Base-by-base conservation (phyloP, 148 eudicot species). In the Bassia scoparia region DNA sequence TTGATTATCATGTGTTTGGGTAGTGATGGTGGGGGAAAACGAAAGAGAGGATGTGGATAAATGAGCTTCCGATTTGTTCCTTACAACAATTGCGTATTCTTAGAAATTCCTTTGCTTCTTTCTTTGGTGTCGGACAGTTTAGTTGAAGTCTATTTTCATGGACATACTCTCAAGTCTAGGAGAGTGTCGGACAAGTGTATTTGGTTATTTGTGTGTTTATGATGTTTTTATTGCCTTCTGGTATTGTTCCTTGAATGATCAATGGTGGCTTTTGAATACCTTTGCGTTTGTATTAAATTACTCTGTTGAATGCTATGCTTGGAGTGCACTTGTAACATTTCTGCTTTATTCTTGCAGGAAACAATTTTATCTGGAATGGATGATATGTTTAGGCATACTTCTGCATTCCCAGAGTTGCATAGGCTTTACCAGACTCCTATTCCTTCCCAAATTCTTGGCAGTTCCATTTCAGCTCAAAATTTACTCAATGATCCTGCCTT, bases 321-420 rank as follows among this genome's bases (percentile, higher is more conserved):
- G 31, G 21, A 60, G 20, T 15, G 20, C 38, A 5, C 29, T 59
- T 60, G 35, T 60, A 11, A 60, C 13, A 29, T 18, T 31, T 60
- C n/a, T 60, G 23, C 56, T 27, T 3, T 16, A 43, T 71, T 58
- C 31, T 71, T 71, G 55, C 60, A 50, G 53, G 53, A 13, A 31
- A 54, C 23, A 41, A 6, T 30, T 27, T 17, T 14, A 29, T 31
- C 33, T 43, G 37, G 66, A 75, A 68, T 75, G 78, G 67, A 43
- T 34, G 55, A 75, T 23, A 75, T 29, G 17, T 53, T 5, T 1
- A n/a, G 26, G 8, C 24, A 75, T 18, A 63, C 37, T 30, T 67
- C 60, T 12, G 18, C 23, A 17, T 55, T 21, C 48, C 44, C 72
- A 48, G 65, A 46, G 20, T 68, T 68, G 31, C 66, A 73, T 62